These are phyloP conservation scores for Pseudonitzschia delicatissima DNA, from an alignment of 108 stramenopile species.

Conservation along the genomic window DNA sequence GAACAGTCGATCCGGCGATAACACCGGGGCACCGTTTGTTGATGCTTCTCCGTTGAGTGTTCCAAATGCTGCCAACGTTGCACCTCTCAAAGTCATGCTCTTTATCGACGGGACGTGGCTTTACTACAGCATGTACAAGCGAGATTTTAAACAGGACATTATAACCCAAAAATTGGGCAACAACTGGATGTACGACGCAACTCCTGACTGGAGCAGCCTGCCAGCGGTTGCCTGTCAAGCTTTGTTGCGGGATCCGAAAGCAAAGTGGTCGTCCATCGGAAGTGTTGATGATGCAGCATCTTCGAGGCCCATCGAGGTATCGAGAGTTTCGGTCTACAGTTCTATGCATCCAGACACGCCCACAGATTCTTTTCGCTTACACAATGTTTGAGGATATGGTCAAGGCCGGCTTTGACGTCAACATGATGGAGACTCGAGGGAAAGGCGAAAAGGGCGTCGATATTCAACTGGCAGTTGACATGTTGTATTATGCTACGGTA, in stretches of 20 bases:
- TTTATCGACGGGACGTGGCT: conserved; percentile 93
- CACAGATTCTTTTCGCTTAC: conserved; percentile 53
- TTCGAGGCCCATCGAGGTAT: conserved; percentile 71
- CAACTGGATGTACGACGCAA: conserved; percentile 63
- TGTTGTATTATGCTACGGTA: conserved; percentile 85
- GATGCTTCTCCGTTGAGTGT: not conserved
- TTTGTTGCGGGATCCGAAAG: conserved; percentile 45
- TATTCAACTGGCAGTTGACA: conserved; percentile 85
- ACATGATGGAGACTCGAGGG: conserved; percentile 79
- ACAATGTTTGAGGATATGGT: conserved; percentile 82
- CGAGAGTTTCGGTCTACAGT: conserved; percentile 73
- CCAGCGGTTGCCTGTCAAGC: conserved; percentile 60
- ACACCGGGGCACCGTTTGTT: conserved; percentile 35
- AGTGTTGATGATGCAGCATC: conserved; percentile 8
- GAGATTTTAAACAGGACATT: conserved; percentile 36
- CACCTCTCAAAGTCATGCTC: conserved; percentile 80
- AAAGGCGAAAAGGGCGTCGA: conserved; percentile 86
- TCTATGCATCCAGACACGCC: conserved; percentile 65
- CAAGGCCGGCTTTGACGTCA: conserved; percentile 72
- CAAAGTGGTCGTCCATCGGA: conserved; percentile 29
- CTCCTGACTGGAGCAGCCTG: conserved; percentile 64
- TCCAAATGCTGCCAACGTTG: conserved; percentile 13
- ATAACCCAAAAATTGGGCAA: conserved; percentile 61
- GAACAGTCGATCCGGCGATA: conserved; percentile 49
- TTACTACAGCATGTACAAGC: conserved; percentile 70